A percentile compares a stretch with the other conserved stretches of the same genome.
These are phyloP conservation scores for Geranium brycei DNA, from an alignment of 345 rosid genomes.

Conservation along the genomic window DNA sequence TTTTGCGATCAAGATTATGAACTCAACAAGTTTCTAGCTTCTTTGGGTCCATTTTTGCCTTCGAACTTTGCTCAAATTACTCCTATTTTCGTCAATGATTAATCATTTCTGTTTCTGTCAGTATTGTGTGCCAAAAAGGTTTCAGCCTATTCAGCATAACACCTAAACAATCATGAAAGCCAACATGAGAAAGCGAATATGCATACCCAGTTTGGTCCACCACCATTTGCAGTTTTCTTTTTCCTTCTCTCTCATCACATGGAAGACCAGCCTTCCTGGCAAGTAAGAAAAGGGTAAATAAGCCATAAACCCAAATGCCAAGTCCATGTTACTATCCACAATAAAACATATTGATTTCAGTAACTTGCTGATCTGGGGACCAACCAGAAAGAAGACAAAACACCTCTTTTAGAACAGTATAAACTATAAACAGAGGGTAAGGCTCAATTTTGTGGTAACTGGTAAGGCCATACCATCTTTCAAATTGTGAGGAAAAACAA, in stretches of 20 bases:
- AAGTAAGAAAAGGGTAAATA: not conserved
- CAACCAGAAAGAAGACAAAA: not conserved
- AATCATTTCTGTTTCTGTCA: not conserved
- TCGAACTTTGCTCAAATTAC: not conserved
- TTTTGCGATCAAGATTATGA: too few relatives aligned
- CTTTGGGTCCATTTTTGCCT: not conserved
- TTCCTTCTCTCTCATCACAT: not conserved
- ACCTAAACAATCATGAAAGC: not conserved
- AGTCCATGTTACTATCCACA: not conserved
- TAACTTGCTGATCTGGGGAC: not conserved
- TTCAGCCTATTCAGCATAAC: not conserved
- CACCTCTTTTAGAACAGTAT: not conserved
- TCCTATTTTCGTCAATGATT: not conserved
- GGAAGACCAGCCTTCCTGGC: not conserved
- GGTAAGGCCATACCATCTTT: not conserved
- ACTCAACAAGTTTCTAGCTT: not conserved
- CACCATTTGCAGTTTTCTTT: not conserved
- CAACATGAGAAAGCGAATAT: not conserved
- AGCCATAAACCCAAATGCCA: not conserved
- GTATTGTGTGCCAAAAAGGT: not conserved
- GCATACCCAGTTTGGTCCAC: not conserved
- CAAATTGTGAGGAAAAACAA: constrained; percentile 7
- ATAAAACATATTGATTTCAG: not conserved
- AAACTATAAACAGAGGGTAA: not conserved
- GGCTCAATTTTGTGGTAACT: not conserved